Conservation (phyloP, 169 alveolate genomes). For the Miamiensis avidus region DNA sequence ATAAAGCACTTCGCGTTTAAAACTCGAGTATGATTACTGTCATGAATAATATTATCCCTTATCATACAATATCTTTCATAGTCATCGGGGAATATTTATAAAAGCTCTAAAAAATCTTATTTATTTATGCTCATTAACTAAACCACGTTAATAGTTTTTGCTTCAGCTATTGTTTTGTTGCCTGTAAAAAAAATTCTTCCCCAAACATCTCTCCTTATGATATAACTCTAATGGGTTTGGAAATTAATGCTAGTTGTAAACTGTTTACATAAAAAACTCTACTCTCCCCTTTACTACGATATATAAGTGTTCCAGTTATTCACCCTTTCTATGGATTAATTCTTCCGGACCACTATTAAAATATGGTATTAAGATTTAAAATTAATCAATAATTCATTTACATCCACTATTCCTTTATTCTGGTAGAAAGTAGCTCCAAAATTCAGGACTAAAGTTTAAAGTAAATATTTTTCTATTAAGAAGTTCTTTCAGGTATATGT, state of each 20-base stretch:
- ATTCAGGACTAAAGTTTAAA: neutral
- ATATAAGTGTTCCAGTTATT: neutral
- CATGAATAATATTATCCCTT: neutral
- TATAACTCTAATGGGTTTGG: neutral
- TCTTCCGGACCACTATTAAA: constrained; percentile 20
- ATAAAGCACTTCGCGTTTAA: neutral
- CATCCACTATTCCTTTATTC: constrained; percentile 14
- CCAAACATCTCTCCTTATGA: constrained; percentile 19
- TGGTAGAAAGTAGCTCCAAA: neutral
- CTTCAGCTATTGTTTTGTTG: neutral
- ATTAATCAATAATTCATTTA: neutral
- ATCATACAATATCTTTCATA: constrained; percentile 2
- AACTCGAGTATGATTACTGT: neutral
- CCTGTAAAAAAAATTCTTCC: constrained; percentile 12
- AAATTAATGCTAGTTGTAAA: neutral
- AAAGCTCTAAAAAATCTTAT: constrained; percentile 16
- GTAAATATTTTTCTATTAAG: constrained; percentile 2
- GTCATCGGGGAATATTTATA: neutral
- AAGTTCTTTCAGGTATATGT: constrained; percentile 1
- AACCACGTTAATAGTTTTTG: constrained; percentile 7
- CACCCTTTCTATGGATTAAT: constrained; percentile 1
- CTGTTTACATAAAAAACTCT: neutral
- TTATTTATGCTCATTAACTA: neutral
- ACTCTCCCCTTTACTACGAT: constrained; percentile 11
- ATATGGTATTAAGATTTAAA: too few relatives aligned